phyloP scores from a whole-genome alignment of 306 rosid genomes.

The Gynostemma pentaphyllum region DNA sequence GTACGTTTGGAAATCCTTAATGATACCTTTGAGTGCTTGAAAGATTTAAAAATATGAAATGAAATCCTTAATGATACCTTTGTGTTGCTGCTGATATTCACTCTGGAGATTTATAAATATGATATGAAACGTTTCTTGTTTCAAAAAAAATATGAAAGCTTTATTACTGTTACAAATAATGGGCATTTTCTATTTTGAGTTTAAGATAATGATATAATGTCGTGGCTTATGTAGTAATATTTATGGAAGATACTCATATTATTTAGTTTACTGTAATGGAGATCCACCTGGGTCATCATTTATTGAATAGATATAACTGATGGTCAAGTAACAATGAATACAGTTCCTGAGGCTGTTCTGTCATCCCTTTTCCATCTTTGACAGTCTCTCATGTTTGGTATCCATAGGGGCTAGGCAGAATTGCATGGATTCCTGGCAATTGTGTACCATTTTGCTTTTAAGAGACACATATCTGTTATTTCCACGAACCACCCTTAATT shows the following conservation, averaged over 20 bases:
- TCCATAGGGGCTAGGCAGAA: neutral
- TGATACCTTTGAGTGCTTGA: neutral
- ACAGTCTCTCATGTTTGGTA: neutral
- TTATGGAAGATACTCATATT: neutral
- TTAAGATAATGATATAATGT: neutral
- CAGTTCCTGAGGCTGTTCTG: neutral
- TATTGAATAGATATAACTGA: neutral
- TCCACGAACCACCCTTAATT: neutral
- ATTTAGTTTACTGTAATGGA: neutral
- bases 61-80: too few relatives aligned
- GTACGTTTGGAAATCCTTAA: slow-evolving; percentile 18
- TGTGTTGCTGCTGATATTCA: too few relatives aligned
- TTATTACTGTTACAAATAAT: neutral
- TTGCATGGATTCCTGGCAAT: neutral
- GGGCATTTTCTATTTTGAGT: neutral
- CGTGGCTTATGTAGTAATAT: neutral
- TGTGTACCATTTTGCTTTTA: neutral
- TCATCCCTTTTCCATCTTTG: neutral
- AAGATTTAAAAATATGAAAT: too few relatives aligned
- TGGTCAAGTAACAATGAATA: too few relatives aligned
- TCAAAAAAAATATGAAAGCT: too few relatives aligned
- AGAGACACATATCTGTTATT: neutral
- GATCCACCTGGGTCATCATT: neutral
- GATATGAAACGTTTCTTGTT: too few relatives aligned
- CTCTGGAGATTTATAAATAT: too few relatives aligned